Conservation (phyloP, 768 basidiomycete genomes). For the Rhizopogon vulgaris region DNA sequence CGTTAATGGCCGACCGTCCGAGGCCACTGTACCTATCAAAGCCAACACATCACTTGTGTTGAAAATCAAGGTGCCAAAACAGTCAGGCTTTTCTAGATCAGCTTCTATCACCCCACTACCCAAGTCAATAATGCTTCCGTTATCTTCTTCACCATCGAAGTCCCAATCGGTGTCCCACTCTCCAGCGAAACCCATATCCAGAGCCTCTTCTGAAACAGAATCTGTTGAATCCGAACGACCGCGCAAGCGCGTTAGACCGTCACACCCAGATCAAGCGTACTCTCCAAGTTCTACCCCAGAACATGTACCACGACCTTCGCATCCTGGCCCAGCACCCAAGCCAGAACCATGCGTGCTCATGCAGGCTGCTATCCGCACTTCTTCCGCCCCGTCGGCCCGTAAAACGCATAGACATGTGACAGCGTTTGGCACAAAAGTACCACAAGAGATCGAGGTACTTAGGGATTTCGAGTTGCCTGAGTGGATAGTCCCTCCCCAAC, state of each 20-base stretch:
- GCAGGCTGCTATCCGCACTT: conserved; percentile 45
- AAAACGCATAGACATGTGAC: conserved; percentile 47
- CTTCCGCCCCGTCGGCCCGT: conserved; percentile 36
- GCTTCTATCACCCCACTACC: conserved; percentile 13
- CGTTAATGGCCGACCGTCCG: conserved; percentile 5
- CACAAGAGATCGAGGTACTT: conserved; percentile 37
- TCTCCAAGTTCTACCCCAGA: conserved; percentile 20
- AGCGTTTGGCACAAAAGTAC: conserved; percentile 60
- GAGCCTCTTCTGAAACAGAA: conserved; percentile 23
- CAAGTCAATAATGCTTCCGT: conserved; percentile 6
- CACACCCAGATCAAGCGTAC: conserved; percentile 15
- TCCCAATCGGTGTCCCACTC: conserved; percentile 4
- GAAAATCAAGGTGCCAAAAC: conserved; percentile 29
- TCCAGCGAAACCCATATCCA: conserved; percentile 22
- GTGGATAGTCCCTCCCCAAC: conserved; percentile 33
- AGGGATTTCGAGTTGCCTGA: conserved; percentile 53
- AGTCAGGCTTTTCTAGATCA: conserved; percentile 3
- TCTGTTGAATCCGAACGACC: conserved; percentile 24
- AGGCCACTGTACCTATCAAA: conserved; percentile 10
- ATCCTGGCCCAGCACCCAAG: conserved; percentile 10
- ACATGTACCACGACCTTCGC: conserved; percentile 8
- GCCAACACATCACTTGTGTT: conserved; percentile 23
- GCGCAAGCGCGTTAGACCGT: conserved; percentile 22
- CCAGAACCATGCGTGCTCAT: conserved; percentile 33
- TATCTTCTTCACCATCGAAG: conserved; percentile 1